These are phyloP conservation scores for Myriosclerotinia duriaeana DNA, from an alignment of 2,329 filamentous ascomycete genomes.

Conservation along the genomic window DNA sequence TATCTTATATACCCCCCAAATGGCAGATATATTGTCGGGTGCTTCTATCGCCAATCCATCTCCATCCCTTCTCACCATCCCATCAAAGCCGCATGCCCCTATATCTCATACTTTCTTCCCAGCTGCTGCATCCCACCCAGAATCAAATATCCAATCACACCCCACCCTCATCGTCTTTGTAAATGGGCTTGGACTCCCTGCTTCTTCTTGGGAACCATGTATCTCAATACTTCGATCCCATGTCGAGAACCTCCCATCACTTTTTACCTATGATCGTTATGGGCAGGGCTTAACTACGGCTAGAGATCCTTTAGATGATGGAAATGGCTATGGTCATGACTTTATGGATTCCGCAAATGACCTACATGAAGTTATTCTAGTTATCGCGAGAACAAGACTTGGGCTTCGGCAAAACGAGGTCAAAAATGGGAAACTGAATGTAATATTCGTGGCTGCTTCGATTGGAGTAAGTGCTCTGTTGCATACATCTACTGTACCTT, in stretches of 20 bases:
- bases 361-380: slow-evolving; percentile 37
- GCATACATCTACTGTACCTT: not conserved
- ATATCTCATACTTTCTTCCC: slow-evolving; percentile 38
- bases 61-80: slow-evolving; percentile 31
- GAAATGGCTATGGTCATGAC: slow-evolving; percentile 37
- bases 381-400: slow-evolving; percentile 28
- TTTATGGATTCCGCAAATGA: slow-evolving; percentile 37
- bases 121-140: slow-evolving; percentile 27
- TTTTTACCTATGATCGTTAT: slow-evolving; percentile 41
- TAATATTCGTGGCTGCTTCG: slow-evolving; percentile 39
- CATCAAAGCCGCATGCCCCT: slow-evolving; percentile 39
- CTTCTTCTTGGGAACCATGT: slow-evolving; percentile 35
- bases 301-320: slow-evolving; percentile 35
- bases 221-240: slow-evolving; percentile 35
- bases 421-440: slow-evolving; percentile 26
- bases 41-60: not conserved
- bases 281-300: slow-evolving; percentile 35
- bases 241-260: slow-evolving; percentile 33
- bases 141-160: slow-evolving; percentile 6
- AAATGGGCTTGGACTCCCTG: slow-evolving; percentile 40
- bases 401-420: slow-evolving; percentile 20
- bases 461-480: slow-evolving; percentile 35
- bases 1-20: not conserved
- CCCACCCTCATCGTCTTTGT: slow-evolving; percentile 38
- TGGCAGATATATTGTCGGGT: not conserved